Evolutionary conservation across 1,284 basidiomycete genomes (phyloP), one percentile per base, ranked within the genome.

Genomic region (Boletus calvinii): DNA sequence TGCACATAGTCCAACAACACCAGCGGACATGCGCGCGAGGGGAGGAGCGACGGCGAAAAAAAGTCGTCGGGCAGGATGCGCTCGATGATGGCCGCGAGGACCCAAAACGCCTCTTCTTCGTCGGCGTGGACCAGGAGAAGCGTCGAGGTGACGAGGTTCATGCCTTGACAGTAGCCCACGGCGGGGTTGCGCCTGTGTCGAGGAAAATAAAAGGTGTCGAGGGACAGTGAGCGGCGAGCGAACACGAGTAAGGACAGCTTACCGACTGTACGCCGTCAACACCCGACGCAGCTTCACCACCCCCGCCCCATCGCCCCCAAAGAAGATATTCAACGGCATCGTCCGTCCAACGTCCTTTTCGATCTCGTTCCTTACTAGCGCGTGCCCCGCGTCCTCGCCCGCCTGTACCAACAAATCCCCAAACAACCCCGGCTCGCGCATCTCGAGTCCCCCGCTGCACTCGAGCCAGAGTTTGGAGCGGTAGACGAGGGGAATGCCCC

Each of bases 91-190:
- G 92, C 92, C 1, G 86, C 77, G 10, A 98, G 85, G 17, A 92
- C 90, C 96, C 95, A 99, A 67, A 98, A 99, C 0, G 96, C 96
- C 56, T 97, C 94, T 74, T 98, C 94, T 72, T 96, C 90, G 60
- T 92, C 88, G 2, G 94, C 92, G 59, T 96, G 88, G 0, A 94
- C 93, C 2, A 99, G 79, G 2, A 99, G 79, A 1, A 99, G 78
- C 0, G 95, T 98, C 2, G 96, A 98, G 0, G 94, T 92, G 48
- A 99, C 81, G 35, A 96, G 83, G 68, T 98, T 98, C 93, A 98
- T 96, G 42, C 94, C 93, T 72, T 93, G 89, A 60, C 91, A 93
- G 62, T 94, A 94, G 0, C 93, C 92, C 4, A 95, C 90, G 0
- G 79, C 76, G 0, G 90, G 85, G 68, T 94, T 93, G 40, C 91